Evolutionary conservation across 192 early-diverging fungal genomes (phyloP).

Genomic region (Coemansia sp.): DNA sequence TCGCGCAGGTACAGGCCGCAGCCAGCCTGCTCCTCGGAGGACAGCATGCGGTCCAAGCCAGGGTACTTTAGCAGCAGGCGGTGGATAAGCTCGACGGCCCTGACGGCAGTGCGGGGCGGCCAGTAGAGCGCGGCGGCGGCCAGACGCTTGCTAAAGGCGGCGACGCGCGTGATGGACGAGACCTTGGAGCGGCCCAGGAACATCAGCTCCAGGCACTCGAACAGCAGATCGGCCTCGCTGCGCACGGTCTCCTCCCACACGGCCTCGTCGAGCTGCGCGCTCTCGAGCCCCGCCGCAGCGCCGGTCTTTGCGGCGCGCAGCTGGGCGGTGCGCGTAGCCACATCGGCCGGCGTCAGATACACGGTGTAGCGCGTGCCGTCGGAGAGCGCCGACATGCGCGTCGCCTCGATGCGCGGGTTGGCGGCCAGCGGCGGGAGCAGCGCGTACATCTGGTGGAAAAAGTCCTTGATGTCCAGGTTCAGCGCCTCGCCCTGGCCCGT

Average conservation of each 20-base stretch:
- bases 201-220: conserved; percentile 84
- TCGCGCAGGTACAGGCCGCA: conserved; percentile 82
- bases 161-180: conserved; percentile 78
- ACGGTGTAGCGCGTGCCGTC: conserved; percentile 53
- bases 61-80: conserved; percentile 62
- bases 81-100: conserved; percentile 63
- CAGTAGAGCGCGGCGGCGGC: conserved; percentile 71
- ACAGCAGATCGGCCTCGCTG: conserved; percentile 80
- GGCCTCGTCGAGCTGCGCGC: conserved; percentile 37
- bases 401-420: conserved; percentile 67
- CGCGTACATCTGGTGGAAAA: conserved; percentile 84
- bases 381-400: conserved; percentile 47
- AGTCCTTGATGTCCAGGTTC: conserved; percentile 92
- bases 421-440: conserved; percentile 72
- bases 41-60: conserved; percentile 63
- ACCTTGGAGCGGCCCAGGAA: conserved; percentile 77
- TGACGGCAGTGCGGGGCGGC: conserved; percentile 72
- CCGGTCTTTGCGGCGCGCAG: conserved; percentile 2
- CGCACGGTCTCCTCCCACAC: conserved; percentile 58
- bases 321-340: conserved; percentile 36
- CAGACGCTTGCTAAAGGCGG: conserved; percentile 90
- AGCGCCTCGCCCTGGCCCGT: conserved; percentile 91
- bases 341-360: conserved; percentile 44
- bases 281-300: conserved; percentile 1
- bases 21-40: conserved; percentile 68